A percentile compares a stretch with the other conserved stretches of the same genome.
phyloP scores from a whole-genome alignment of 106 monocot genomes.

The Amphibolis antarctica region DNA sequence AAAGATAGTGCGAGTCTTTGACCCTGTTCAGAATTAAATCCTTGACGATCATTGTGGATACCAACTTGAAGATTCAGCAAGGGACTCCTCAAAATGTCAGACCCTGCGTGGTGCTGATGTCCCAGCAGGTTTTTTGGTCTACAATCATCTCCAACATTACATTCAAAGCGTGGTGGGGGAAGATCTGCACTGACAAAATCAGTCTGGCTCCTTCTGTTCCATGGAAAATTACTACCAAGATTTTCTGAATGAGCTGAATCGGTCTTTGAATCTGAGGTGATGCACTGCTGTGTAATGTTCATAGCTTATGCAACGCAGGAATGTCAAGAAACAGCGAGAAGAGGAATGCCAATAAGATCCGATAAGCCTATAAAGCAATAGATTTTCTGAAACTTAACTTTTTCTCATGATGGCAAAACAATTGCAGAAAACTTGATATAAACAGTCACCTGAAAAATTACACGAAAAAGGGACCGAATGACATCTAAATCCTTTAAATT shows the following conservation, averaged over 20 bases:
- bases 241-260: conserved; percentile 11
- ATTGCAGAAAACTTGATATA: background rate
- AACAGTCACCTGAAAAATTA: conserved; percentile 4
- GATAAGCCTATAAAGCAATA: background rate
- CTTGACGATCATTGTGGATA: conserved; percentile 7
- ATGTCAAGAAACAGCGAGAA: conserved; percentile 21
- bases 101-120: conserved; percentile 1
- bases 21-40: conserved; percentile 12
- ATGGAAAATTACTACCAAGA: conserved; percentile 7
- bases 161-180: conserved; percentile 5
- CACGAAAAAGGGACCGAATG: too few relatives aligned
- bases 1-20: conserved; percentile 30
- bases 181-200: conserved; percentile 6
- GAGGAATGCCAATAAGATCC: background rate
- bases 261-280: conserved; percentile 10
- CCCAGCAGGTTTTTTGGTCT: background rate
- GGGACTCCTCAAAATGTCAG: background rate
- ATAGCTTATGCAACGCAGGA: conserved; percentile 3
- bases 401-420: background rate
- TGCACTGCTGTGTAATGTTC: conserved; percentile 8
- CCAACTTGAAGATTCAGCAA: conserved; percentile 4
- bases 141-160: conserved; percentile 3
- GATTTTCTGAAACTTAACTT: background rate
- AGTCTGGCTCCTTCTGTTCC: conserved; percentile 19
- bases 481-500: too few relatives aligned